Evolutionary conservation across 306 rosid species (phyloP), one percentile per base, ranked within the genome.

Genomic region (Cicer yamashitae): DNA sequence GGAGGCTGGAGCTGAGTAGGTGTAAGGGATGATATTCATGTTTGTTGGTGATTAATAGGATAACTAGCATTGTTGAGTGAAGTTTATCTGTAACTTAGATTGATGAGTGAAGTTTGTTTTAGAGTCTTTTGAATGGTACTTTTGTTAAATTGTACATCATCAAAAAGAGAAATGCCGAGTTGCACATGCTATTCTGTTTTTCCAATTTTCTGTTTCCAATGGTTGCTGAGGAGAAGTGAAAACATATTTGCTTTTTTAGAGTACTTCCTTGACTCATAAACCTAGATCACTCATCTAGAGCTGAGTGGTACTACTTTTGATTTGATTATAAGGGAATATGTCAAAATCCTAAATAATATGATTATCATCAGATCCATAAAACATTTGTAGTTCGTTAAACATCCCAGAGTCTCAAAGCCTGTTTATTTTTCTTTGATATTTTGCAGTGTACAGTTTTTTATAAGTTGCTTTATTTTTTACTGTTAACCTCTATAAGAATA

Each of bases 111-210:
- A 40, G 37, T 37, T 70, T 61, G 12, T 38, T 10, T 50, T 38
- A 20, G 2, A 3, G 10, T 43, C 39, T 17, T 13, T 71, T 51
- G 66, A 57, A 40, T 78, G 65, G 12, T 22, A 7, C 37, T 38
- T 7, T 56, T 61, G 20, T 30, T 57, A 10, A 10, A 13, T 12
- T 18, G 30, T 65, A 40, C 47, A 37, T 14, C 15, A 38, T 58
- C 15, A 69, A 59, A 12, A 13, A 12, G 56, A 70, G 30, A 76
- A 11, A 65, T 59, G 76, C 20, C 15, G n/a, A 61, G 60, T 59
- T 10, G 30, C 22, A 9, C 67, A 8, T 58, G 67, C 39, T 7
- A 7, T 57, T 67, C n/a, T 44, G 69, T 67, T 67, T 67, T 68
- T 37, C 13, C 54, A 67, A 67, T 25, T 4, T 56, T 34, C 67